Percentiles rank a stretch among this genome's conserved stretches.
Conservation (phyloP, 2,329 filamentous ascomycete genomes). For the Colletotrichum sp. region DNA sequence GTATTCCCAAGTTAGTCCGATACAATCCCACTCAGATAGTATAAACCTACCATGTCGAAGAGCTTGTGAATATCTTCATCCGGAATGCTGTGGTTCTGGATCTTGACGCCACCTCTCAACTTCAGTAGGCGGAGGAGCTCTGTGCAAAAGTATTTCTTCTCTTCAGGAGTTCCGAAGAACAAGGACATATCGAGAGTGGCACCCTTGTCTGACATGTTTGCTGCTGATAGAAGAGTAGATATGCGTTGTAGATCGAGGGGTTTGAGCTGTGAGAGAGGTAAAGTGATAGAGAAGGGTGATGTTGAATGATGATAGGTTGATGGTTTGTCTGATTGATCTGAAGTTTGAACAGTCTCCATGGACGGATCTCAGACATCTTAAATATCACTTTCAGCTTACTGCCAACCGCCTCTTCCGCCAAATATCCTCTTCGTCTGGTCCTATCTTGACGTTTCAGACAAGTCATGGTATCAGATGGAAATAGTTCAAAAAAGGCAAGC, state of each 20-base stretch:
- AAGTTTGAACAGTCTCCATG: neutral
- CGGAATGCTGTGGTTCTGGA: slow-evolving; percentile 30
- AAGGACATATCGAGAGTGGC: slow-evolving; percentile 31
- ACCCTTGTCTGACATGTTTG: neutral
- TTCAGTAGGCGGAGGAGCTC: slow-evolving; percentile 27
- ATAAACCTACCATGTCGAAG: slow-evolving; percentile 19
- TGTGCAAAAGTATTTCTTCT: slow-evolving; percentile 29
- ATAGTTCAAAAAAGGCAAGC: neutral
- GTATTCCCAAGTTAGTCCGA: neutral
- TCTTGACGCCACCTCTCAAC: slow-evolving; percentile 23
- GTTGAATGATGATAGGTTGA: neutral
- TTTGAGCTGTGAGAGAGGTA: neutral
- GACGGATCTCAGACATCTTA: neutral
- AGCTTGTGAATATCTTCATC: slow-evolving; percentile 25
- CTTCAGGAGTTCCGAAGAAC: slow-evolving; percentile 29
- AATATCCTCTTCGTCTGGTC: neutral
- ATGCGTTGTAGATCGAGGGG: neutral
- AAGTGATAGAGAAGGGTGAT: no score
- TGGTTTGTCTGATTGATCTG: neutral
- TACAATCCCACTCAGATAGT: rapidly evolving
- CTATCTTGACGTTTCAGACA: neutral
- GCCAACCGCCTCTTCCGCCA: neutral
- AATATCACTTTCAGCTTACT: neutral
- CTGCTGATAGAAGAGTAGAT: neutral
- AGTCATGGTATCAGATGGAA: neutral